Percentiles rank a stretch among this genome's conserved stretches.
Evolutionary conservation across 1,284 basidiomycete genomes (phyloP).

Genomic region (Singerocomus rubriflavus): DNA sequence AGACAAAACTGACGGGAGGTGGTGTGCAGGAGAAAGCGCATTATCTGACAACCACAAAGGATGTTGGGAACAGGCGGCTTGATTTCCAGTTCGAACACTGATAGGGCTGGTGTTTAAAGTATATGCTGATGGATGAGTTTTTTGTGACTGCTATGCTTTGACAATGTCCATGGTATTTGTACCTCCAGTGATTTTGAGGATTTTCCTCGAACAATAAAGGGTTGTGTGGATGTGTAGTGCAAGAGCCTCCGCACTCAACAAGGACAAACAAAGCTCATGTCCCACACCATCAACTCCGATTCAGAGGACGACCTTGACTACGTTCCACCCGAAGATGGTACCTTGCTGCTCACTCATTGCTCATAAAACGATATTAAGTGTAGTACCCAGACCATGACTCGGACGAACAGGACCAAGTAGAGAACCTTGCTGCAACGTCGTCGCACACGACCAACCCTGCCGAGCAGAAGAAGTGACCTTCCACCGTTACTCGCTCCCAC

Average conservation of each 20-base stretch:
- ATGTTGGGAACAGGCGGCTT: constrained; percentile 36
- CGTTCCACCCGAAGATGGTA: constrained; percentile 47
- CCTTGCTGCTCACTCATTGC: too few species aligned
- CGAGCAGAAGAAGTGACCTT: constrained; percentile 44
- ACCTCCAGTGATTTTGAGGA: too few species aligned
- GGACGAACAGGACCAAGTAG: constrained; percentile 30
- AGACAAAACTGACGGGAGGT: neutral
- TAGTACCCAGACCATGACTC: constrained; percentile 34
- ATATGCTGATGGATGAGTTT: neutral
- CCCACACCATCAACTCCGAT: constrained; percentile 40
- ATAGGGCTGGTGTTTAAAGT: neutral
- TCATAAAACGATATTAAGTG: neutral
- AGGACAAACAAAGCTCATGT: constrained; percentile 25
- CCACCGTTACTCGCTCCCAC: neutral
- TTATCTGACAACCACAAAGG: constrained; percentile 44
- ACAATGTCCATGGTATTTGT: neutral
- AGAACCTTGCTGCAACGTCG: constrained; percentile 12
- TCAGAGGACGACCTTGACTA: constrained; percentile 69
- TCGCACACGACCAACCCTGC: constrained; percentile 32
- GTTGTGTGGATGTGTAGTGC: constrained; percentile 20
- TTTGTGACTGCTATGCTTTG: neutral
- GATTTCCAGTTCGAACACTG: constrained; percentile 40
- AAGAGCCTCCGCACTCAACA: constrained; percentile 26
- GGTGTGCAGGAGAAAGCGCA: constrained; percentile 35
- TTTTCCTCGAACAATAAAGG: neutral